These are phyloP conservation scores for Arthrinium puccinioides DNA, from an alignment of 2,329 filamentous ascomycete genomes.

Conservation along the genomic window DNA sequence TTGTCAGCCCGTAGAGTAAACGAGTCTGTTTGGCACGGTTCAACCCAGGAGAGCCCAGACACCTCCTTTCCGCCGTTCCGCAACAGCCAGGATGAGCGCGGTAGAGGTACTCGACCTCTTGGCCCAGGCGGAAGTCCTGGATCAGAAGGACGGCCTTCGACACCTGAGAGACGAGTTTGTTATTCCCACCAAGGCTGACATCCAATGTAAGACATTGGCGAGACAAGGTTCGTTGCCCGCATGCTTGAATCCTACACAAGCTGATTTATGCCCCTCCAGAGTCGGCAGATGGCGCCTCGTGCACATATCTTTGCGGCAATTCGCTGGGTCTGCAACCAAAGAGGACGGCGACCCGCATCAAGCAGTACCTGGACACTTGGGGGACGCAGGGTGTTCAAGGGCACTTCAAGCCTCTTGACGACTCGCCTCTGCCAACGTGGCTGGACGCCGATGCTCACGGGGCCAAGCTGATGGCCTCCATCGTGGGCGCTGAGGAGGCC, in stretches of 20 bases:
- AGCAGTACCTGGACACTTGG: constrained; percentile 67
- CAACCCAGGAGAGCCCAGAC: too few relatives aligned
- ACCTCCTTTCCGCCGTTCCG: too few relatives aligned
- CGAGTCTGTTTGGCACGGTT: too few relatives aligned
- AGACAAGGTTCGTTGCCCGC: constrained; percentile 8
- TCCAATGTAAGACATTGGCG: constrained; percentile 20
- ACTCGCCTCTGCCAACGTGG: constrained; percentile 57
- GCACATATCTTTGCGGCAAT: constrained; percentile 73
- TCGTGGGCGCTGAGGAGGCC: constrained; percentile 60
- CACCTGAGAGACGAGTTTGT: constrained; percentile 21
- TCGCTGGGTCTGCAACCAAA: constrained; percentile 70
- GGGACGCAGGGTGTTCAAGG: constrained; percentile 69
- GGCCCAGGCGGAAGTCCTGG: constrained; percentile 19
- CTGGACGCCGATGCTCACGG: constrained; percentile 64
- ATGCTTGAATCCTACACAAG: too few relatives aligned
- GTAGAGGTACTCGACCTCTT: constrained; percentile 14
- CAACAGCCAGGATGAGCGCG: too few relatives aligned
- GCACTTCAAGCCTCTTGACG: constrained; percentile 61
- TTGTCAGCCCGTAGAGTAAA: too few relatives aligned
- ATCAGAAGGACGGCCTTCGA: constrained; percentile 18
- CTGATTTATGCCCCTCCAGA: too few relatives aligned
- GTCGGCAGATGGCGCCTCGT: constrained; percentile 16
- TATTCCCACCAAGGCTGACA: constrained; percentile 21
- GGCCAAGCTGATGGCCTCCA: constrained; percentile 57
- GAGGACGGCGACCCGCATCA: constrained; percentile 55